Evolutionary conservation across 1,284 basidiomycete species (phyloP), one percentile per base, ranked within the genome.

Genomic region (Flammula alnicola): DNA sequence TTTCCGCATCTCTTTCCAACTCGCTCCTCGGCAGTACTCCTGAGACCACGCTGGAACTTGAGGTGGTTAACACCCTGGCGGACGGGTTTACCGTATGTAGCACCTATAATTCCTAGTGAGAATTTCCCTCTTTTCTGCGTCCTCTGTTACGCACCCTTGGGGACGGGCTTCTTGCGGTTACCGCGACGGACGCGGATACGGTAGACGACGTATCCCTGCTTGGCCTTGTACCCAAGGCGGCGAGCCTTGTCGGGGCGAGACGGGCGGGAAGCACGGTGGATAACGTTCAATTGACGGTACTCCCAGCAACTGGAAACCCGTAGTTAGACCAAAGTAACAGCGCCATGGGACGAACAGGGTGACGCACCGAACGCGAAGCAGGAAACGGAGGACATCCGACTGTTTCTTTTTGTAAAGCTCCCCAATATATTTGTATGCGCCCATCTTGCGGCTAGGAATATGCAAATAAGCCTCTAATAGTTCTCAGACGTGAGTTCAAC

Each of bases 41-140:
- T 86, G 67, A 98, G 81, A 56, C 95, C 88, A 62, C 96, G 88
- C 77, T 98, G 95, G 83, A 84, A 94, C 80, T 99, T 99, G 77
- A 99, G 86, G 73, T 99, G 95, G 84, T 96, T 98, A 69, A 99
- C 91, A 91, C 97, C 97, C 82, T 99, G 97, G 72, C 91, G 91
- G 61, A 98, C 96, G 72, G 97, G 97, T 79, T 99, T 99, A 74
- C 97, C 97, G 76, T 88, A 98, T 66, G 96, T 99, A 54, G 96
- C 95, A n/a, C n/a, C n/a, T n/a, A n/a, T n/a, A n/a, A n/a, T n/a
- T n/a, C n/a, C n/a, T n/a, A n/a, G n/a, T n/a, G n/a, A n/a, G n/a
- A n/a, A n/a, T n/a, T n/a, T n/a, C n/a, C n/a, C n/a, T n/a, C n/a
- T n/a, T n/a, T n/a, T n/a, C n/a, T n/a, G n/a, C n/a, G n/a, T n/a